Conservation (phyloP, 805 yeast species). For the Kurtzmaniella cleridarum region DNA sequence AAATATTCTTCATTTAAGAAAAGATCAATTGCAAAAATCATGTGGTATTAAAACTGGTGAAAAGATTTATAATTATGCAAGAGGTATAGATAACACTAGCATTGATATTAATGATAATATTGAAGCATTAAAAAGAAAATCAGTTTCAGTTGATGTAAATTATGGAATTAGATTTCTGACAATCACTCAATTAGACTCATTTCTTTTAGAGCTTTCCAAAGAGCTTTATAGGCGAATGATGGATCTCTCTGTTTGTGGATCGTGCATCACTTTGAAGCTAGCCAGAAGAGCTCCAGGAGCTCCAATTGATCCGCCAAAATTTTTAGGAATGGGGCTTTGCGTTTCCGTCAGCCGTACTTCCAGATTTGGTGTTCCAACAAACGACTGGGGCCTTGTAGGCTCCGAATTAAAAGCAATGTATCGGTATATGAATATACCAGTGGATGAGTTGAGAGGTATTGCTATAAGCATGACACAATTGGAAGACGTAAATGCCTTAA, state of each 20-base stretch:
- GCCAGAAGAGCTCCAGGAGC: conserved; percentile 62
- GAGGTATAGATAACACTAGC: conserved; percentile 64
- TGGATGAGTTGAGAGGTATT: conserved; percentile 70
- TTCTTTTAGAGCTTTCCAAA: conserved; percentile 49
- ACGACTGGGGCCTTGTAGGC: conserved; percentile 54
- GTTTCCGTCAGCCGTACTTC: conserved; percentile 56
- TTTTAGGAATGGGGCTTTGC: conserved; percentile 80
- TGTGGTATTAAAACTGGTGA: conserved; percentile 71
- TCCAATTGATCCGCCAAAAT: conserved; percentile 72
- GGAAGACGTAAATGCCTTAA: conserved; percentile 26
- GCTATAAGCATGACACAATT: conserved; percentile 65
- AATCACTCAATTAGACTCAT: conserved; percentile 56
- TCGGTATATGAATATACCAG: conserved; percentile 53
- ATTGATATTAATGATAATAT: conserved; percentile 49
- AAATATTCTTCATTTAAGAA: conserved; percentile 1
- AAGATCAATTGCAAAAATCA: conserved; percentile 28
- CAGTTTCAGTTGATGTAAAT: conserved; percentile 82
- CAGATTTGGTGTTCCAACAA: conserved; percentile 55
- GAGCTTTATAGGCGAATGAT: conserved; percentile 56
- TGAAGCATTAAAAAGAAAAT: conserved; percentile 53
- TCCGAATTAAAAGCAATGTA: conserved; percentile 54
- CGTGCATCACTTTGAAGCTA: conserved; percentile 58
- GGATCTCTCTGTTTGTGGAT: conserved; percentile 44
- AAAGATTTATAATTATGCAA: conserved; percentile 52
- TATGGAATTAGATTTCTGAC: conserved; percentile 81